Percentiles rank a stretch among this genome's conserved stretches.
These are phyloP conservation scores for Cinchona pubescens DNA, from an alignment of 257 asterid genomes.

Conservation along the genomic window DNA sequence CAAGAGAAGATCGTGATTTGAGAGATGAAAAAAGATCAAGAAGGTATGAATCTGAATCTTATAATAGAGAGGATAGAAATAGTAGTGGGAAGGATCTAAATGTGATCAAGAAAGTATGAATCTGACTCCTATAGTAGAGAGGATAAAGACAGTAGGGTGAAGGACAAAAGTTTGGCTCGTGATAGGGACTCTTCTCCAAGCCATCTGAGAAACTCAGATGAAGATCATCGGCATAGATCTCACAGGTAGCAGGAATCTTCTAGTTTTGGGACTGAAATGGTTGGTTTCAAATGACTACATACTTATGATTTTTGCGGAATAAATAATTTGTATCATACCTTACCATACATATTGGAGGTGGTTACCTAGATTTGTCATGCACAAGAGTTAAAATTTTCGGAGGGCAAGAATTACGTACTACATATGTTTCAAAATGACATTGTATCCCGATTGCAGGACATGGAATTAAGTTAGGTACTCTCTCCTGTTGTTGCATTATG, in stretches of 20 bases:
- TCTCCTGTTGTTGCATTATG: neutral
- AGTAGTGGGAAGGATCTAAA: too few species aligned
- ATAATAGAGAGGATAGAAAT: slow-evolving; percentile 37
- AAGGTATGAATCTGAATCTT: slow-evolving; percentile 39
- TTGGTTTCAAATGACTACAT: neutral
- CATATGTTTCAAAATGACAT: neutral
- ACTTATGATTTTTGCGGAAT: neutral
- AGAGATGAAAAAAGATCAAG: slow-evolving; percentile 45
- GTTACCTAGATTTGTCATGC: neutral
- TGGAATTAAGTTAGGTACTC: neutral
- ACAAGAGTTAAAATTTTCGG: neutral
- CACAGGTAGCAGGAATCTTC: slow-evolving; percentile 15
- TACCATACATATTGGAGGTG: neutral
- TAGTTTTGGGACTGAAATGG: neutral
- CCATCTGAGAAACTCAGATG: slow-evolving; percentile 8
- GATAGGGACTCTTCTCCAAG: slow-evolving; percentile 12
- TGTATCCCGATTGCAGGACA: neutral
- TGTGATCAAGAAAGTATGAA: too few species aligned
- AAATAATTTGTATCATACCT: neutral
- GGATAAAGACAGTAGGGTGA: slow-evolving; percentile 40
- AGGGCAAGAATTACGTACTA: neutral
- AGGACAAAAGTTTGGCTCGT: slow-evolving; percentile 25
- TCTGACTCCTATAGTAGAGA: too few species aligned
- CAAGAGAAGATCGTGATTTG: slow-evolving; percentile 40
- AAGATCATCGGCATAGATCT: slow-evolving; percentile 19